Conservation (phyloP, 2,329 filamentous ascomycete species). For the Beauveria medogensis region DNA sequence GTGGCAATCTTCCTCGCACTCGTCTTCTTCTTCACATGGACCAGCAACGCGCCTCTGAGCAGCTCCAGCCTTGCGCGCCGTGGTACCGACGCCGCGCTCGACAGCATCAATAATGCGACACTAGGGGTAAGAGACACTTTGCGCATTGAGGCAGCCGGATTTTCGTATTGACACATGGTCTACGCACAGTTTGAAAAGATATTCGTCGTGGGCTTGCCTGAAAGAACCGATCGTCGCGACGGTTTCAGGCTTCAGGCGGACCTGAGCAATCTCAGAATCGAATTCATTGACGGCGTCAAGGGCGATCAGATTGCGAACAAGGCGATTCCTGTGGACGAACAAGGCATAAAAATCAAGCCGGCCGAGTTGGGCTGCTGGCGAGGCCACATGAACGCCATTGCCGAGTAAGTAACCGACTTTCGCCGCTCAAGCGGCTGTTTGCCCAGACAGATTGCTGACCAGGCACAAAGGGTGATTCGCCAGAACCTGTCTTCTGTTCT, state of each 20-base stretch:
- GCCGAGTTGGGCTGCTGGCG: conserved; percentile 28
- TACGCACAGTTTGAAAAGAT: conserved; percentile 41
- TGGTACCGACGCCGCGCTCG: background rate
- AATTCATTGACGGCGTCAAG: conserved; percentile 38
- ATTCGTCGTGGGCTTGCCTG: conserved; percentile 43
- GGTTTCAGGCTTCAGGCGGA: conserved; percentile 38
- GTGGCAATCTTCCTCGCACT: background rate
- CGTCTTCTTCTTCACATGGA: background rate
- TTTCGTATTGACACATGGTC: background rate
- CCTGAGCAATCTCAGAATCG: conserved; percentile 35
- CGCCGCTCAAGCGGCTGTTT: no score
- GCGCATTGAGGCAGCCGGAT: background rate
- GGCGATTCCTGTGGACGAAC: conserved; percentile 25
- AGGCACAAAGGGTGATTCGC: conserved; percentile 30
- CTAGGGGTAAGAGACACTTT: background rate
- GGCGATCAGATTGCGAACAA: conserved; percentile 30
- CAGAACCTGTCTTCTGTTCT: conserved; percentile 38
- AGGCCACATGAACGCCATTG: conserved; percentile 31
- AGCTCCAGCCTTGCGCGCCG: background rate
- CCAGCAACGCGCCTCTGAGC: background rate
- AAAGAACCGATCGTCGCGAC: conserved; percentile 43
- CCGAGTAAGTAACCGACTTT: conserved; percentile 18
- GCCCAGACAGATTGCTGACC: no score
- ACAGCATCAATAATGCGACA: conserved; percentile 2
- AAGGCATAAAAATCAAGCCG: conserved; percentile 22